phyloP scores from a whole-genome alignment of 495 filamentous ascomycete species.

The Penicillium paxilli region DNA sequence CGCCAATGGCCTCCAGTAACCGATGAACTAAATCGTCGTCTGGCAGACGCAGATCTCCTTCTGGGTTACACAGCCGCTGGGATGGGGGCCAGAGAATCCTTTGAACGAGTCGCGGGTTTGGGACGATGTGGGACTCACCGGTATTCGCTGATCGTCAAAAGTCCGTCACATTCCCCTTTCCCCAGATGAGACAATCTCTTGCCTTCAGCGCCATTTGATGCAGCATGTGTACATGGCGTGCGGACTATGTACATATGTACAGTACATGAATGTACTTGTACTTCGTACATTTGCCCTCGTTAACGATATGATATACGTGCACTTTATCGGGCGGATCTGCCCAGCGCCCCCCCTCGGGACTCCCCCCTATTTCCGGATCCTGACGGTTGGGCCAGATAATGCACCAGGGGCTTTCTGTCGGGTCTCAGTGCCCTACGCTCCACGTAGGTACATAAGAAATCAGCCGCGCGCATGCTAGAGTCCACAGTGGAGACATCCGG shows the following conservation, averaged over 20 bases:
- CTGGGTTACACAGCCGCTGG: constrained; percentile 17
- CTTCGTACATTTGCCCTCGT: too few species aligned
- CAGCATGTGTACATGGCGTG: not conserved
- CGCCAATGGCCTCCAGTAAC: constrained; percentile 2
- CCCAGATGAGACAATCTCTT: constrained; percentile 2
- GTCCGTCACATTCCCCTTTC: constrained; percentile 2
- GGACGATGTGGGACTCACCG: constrained; percentile 4
- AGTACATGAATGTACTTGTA: too few species aligned
- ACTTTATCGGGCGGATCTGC: not conserved
- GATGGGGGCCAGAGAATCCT: not conserved
- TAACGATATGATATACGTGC: too few species aligned
- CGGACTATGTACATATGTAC: too few species aligned
- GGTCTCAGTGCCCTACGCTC: constrained; percentile 5
- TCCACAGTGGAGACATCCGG: constrained; percentile 23
- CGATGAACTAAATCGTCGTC: constrained; percentile 3
- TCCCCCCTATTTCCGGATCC: not conserved
- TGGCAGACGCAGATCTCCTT: not conserved
- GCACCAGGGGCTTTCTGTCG: constrained; percentile 3
- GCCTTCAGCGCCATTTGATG: constrained; percentile 7
- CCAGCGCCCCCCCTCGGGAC: not conserved
- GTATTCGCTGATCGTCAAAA: constrained; percentile 4
- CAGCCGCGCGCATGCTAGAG: constrained; percentile 28
- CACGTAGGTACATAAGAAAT: constrained; percentile 10
- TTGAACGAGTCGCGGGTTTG: constrained; percentile 10
- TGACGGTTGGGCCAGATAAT: not conserved